Conservation (phyloP, 768 basidiomycete genomes). For the Sutorius australiensis region DNA sequence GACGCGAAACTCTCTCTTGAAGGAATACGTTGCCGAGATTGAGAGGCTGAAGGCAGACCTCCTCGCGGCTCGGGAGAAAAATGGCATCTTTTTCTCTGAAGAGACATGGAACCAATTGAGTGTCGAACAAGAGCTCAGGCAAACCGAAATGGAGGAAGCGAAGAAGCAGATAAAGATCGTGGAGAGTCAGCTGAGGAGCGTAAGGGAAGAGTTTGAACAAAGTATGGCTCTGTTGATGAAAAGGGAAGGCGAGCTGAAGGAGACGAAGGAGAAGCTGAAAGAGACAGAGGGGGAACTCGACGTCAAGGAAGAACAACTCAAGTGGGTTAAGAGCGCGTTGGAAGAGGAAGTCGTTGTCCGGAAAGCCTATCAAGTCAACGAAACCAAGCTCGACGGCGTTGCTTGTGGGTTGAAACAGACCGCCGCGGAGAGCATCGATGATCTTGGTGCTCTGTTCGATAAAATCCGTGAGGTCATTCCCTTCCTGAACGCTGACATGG, state of each 20-base stretch:
- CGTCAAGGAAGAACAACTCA: constrained; percentile 55
- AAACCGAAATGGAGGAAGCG: constrained; percentile 78
- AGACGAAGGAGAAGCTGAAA: constrained; percentile 53
- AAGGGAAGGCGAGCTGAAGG: constrained; percentile 71
- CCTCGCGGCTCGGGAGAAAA: constrained; percentile 89
- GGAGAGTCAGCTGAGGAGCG: constrained; percentile 74
- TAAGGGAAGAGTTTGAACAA: constrained; percentile 90
- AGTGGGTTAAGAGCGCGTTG: constrained; percentile 52
- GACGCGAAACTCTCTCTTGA: constrained; percentile 86
- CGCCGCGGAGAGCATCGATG: constrained; percentile 62
- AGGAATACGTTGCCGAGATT: constrained; percentile 92
- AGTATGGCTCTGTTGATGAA: constrained; percentile 73
- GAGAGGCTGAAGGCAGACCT: constrained; percentile 89
- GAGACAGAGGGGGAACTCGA: constrained; percentile 50
- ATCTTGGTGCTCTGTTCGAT: constrained; percentile 68
- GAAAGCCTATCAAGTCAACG: constrained; percentile 73
- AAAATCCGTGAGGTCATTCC: constrained; percentile 66
- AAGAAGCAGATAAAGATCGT: constrained; percentile 78
- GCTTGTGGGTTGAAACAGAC: constrained; percentile 65
- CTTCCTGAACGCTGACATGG: neutral
- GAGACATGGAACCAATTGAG: constrained; percentile 86
- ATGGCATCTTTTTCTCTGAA: constrained; percentile 90
- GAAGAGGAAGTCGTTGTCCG: constrained; percentile 80
- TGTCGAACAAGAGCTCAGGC: constrained; percentile 68
- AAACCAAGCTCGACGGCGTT: constrained; percentile 64